Base-by-base conservation (phyloP, 1,139 yeast genomes). In the Starmera stellimalicola region DNA sequence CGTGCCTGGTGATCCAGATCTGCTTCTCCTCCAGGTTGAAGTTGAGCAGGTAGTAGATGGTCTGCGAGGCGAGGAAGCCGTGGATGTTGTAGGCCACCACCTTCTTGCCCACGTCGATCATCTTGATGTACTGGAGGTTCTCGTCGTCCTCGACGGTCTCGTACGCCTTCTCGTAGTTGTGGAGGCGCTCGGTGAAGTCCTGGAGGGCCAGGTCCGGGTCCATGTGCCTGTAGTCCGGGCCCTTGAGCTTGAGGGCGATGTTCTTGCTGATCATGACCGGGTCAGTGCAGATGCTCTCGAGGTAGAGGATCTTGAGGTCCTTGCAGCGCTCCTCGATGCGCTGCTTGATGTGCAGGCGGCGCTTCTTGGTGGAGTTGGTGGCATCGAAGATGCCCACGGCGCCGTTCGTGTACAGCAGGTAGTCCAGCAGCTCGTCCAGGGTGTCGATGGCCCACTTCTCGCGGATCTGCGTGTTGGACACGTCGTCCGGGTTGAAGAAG, bases 371-470 rank as follows among this genome's bases (percentile, higher is more conserved):
- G 3, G 95, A 82, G 55, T 91, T 91, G 5, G 95, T 87, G 2
- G 97, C 97, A 58, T 91, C 98, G 50, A 91, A 79, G 12, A 91
- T 85, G 2, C 96, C 98, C 11, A 88, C 96, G 4, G 88, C 78
- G 3, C 97, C 97, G 22, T 77, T 73, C 0, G 88, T 94, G 18
- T 72, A 68, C 34, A 85, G 57, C 6, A 91, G 72, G 55, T 83
- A 88, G 48, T 85, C 93, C 26, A 91, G 64, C 40, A 91, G 60
- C 50, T 81, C 83, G 40, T 85, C 94, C 38, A 91, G 63, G 0
- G 97, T 91, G 44, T 88, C 95, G 77, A 82, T 78, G 0, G 98
- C 98, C 96, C 97, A 88, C 54, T 80, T 74, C 47, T 91, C 97
- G 40, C 97, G 70, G 33, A 87, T 63, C 19, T 69, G 63, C 11